Evolutionary conservation across 257 asterid genomes (phyloP), one percentile per base, ranked within the genome.

Genomic region (Solanum appendiculatum): DNA sequence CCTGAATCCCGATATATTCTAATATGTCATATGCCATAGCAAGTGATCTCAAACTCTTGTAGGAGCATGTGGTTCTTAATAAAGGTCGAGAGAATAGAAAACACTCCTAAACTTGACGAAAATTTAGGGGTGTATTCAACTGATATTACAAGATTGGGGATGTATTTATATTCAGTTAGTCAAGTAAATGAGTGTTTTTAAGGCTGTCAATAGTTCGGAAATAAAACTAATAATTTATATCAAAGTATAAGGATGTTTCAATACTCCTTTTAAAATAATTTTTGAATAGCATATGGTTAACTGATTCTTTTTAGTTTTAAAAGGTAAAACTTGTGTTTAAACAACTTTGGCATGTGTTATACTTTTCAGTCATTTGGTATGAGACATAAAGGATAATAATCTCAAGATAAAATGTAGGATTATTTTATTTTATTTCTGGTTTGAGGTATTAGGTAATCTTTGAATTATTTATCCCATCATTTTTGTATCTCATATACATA

Each of bases 41-140:
- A 54, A 54, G 0, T 51, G 3, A 3, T 16, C 4, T 54, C 63
- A 54, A 54, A 20, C 5, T 48, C 21, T 15, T 1, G 7, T 48
- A 20, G 7, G 20, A 54, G 25, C 1, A 20, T 54, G 23, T 18
- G 10, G 5, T 54, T 54, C 5, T 54, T 54, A 20, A 54, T 54
- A 54, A 54, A 54, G 20, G 7, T 2, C 1, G 63, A 54, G 11
- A 54, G 0, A 20, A 54, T 20, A 18, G n/a, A 54, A 54, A 54
- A 2, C 0, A 7, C 0, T 0, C 0, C 5, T 2, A 54, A 54
- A 54, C 0, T 54, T 20, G 1, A 20, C 0, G 1, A 20, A 25
- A 20, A 20, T 54, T 20, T 54, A 54, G 63, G 2, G 0, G 2
- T 54, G 2, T 3, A 20, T 54, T 54, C 20, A 2, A 54, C 4